phyloP scores from a whole-genome alignment of 1,284 basidiomycete genomes.

The Puccinia polysora region DNA sequence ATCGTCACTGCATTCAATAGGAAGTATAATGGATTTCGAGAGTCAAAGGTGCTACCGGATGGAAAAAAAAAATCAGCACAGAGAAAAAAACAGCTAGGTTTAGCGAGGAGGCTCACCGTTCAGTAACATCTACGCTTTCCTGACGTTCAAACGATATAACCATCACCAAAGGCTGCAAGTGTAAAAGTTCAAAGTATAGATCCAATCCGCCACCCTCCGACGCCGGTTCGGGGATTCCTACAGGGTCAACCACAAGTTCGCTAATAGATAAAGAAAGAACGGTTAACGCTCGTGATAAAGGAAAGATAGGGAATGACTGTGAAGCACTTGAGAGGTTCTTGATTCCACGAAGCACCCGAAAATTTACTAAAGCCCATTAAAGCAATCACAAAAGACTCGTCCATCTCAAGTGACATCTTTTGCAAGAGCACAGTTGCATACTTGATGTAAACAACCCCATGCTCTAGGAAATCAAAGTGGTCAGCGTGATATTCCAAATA shows the following conservation, averaged over 20 bases:
- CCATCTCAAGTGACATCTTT: conserved; percentile 88
- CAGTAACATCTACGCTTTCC: conserved; percentile 83
- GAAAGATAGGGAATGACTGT: background rate
- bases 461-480: conserved; percentile 59
- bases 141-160: conserved; percentile 96
- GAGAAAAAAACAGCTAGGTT: background rate
- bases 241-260: conserved; percentile 69
- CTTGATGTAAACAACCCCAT: conserved; percentile 94
- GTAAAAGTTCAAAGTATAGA: conserved; percentile 94
- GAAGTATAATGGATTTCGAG: conserved; percentile 87
- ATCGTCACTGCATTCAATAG: conserved; percentile 92
- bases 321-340: conserved; percentile 55
- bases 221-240: conserved; percentile 74
- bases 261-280: conserved; percentile 55
- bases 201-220: conserved; percentile 64
- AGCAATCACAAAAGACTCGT: conserved; percentile 93
- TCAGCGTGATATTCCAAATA: background rate
- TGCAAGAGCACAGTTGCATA: conserved; percentile 93
- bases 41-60: conserved; percentile 62
- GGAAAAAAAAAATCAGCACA: background rate
- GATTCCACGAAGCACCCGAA: conserved; percentile 82
- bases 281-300: background rate
- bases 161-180: conserved; percentile 88
- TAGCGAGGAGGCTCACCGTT: conserved; percentile 64
- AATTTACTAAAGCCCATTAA: conserved; percentile 87